Conservation (phyloP, 2,329 filamentous ascomycete species). For the Gyromitra esculenta region DNA sequence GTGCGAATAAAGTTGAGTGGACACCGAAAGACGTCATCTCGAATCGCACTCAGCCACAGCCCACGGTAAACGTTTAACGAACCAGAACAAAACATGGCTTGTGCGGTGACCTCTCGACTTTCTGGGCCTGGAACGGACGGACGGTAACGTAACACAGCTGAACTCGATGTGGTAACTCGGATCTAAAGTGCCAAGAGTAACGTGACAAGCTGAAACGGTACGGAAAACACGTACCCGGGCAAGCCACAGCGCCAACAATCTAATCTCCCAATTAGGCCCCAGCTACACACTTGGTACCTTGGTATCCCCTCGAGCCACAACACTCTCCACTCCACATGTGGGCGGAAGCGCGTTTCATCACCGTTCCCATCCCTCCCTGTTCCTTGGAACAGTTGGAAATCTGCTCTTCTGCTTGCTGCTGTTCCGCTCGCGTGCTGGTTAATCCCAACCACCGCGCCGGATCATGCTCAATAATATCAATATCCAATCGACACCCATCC, state of each 20-base stretch:
- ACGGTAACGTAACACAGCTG: neutral
- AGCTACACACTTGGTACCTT: neutral
- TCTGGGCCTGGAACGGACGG: neutral
- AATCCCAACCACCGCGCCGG: slow-evolving; percentile 24
- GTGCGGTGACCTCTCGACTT: neutral
- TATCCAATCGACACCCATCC: slow-evolving; percentile 31
- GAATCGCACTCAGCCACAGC: slow-evolving; percentile 26
- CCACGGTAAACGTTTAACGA: slow-evolving; percentile 2
- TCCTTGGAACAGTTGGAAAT: slow-evolving; percentile 18
- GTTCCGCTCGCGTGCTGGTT: slow-evolving; percentile 29
- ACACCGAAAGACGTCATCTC: slow-evolving; percentile 36
- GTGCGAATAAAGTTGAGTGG: slow-evolving; percentile 45
- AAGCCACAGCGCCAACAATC: slow-evolving; percentile 23
- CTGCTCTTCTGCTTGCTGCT: neutral
- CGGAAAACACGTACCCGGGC: neutral
- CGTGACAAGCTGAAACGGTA: slow-evolving; percentile 10
- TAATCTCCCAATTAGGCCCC: neutral
- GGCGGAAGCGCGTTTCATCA: slow-evolving; percentile 36
- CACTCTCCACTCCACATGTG: neutral
- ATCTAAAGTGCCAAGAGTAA: neutral
- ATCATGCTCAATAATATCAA: slow-evolving; percentile 12
- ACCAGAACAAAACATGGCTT: neutral
- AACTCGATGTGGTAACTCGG: slow-evolving; percentile 10
- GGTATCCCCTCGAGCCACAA: slow-evolving; percentile 19
- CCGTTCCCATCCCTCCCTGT: slow-evolving; percentile 6